These are phyloP conservation scores for Petunia hybrid DNA, from an alignment of 305 asterid species.

Conservation along the genomic window DNA sequence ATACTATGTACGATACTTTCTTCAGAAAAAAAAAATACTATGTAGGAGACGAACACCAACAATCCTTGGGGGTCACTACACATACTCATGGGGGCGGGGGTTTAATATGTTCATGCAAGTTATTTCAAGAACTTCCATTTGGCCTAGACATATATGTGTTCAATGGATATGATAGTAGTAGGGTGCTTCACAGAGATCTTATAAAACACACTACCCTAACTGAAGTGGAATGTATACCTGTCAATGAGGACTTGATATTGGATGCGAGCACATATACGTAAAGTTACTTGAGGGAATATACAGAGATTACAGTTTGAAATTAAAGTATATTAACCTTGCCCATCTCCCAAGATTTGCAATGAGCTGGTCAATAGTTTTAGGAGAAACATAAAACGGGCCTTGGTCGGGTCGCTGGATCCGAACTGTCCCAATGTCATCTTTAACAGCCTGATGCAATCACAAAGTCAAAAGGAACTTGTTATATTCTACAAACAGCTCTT, in stretches of 20 bases:
- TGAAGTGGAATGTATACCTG: neutral
- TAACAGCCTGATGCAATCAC: slow-evolving; percentile 69
- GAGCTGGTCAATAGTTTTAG: slow-evolving; percentile 90
- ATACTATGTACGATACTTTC: neutral
- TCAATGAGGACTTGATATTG: slow-evolving; percentile 17
- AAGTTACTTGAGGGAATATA: slow-evolving; percentile 5
- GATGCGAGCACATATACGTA: neutral
- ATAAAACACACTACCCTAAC: slow-evolving; percentile 20
- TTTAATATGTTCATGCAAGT: slow-evolving; percentile 6
- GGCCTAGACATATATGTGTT: neutral
- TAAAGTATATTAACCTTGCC: slow-evolving; percentile 74
- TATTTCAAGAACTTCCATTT: slow-evolving; percentile 18
- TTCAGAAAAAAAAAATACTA: neutral
- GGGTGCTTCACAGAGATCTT: neutral
- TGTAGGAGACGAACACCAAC: neutral
- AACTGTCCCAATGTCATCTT: slow-evolving; percentile 88
- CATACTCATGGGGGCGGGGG: slow-evolving; percentile 10
- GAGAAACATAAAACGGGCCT: slow-evolving; percentile 97
- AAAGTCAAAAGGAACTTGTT: slow-evolving; percentile 14
- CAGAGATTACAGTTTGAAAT: slow-evolving; percentile 11
- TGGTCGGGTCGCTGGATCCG: slow-evolving; percentile 91
- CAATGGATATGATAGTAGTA: neutral
- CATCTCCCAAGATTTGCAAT: slow-evolving; percentile 96
- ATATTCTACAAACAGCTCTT: slow-evolving; percentile 11
- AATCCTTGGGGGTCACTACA: neutral